Evolutionary conservation across 2,329 filamentous ascomycete species (phyloP).

Genomic region (Cercospora sp.): DNA sequence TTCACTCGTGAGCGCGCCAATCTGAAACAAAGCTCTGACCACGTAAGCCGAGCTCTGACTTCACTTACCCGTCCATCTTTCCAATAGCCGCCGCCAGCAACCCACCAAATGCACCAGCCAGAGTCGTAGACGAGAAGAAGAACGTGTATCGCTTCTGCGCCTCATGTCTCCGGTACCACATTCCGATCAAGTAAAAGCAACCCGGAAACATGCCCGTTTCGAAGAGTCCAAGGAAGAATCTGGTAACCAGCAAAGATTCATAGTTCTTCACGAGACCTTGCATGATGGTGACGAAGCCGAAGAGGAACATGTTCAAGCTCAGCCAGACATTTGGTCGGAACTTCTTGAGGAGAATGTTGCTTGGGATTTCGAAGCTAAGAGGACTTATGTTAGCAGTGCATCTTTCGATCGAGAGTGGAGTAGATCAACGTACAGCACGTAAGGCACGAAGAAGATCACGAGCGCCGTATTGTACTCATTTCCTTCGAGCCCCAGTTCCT

Average conservation of each 20-base stretch:
- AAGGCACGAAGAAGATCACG: slow-evolving; percentile 56
- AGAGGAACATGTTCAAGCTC: slow-evolving; percentile 74
- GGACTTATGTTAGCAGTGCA: not conserved
- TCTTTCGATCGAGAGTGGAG: not conserved
- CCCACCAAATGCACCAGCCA: slow-evolving; percentile 82
- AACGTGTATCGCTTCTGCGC: slow-evolving; percentile 90
- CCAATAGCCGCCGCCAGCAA: slow-evolving; percentile 82
- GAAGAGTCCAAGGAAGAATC: slow-evolving; percentile 77
- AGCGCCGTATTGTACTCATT: slow-evolving; percentile 53
- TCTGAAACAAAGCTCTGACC: not conserved
- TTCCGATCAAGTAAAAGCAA: slow-evolving; percentile 53
- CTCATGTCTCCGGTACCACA: slow-evolving; percentile 87
- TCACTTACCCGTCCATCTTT: slow-evolving; percentile 71
- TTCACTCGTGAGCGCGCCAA: not conserved
- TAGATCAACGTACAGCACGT: slow-evolving; percentile 41
- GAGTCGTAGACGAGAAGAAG: slow-evolving; percentile 82
- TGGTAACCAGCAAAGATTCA: slow-evolving; percentile 69
- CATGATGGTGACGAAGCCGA: slow-evolving; percentile 71
- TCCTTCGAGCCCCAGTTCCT: slow-evolving; percentile 47
- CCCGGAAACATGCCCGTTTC: slow-evolving; percentile 64
- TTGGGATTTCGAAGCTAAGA: slow-evolving; percentile 51
- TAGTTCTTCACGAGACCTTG: slow-evolving; percentile 74
- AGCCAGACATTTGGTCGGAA: slow-evolving; percentile 55
- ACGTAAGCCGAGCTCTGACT: not conserved
- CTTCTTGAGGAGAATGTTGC: slow-evolving; percentile 54